phyloP scores from a whole-genome alignment of 306 rosid species.

The Medicago ruthenica region DNA sequence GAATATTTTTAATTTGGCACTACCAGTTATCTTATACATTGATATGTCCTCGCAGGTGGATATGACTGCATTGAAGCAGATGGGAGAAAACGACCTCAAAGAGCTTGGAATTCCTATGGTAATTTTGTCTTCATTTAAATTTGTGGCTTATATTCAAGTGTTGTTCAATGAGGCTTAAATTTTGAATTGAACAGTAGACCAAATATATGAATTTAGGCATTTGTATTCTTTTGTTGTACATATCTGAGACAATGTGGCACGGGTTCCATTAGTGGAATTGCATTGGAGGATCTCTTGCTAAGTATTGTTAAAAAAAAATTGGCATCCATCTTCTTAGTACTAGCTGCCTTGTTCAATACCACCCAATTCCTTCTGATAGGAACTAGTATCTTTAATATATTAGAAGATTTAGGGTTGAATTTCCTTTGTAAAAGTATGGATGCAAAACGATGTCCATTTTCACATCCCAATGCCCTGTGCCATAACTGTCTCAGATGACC shows the following conservation, averaged over 20 bases:
- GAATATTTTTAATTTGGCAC: conserved; percentile 29
- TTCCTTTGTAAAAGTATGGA: neutral
- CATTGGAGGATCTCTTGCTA: conserved; percentile 18
- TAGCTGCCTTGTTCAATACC: conserved; percentile 6
- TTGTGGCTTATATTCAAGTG: conserved; percentile 24
- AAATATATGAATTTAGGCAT: conserved; percentile 18
- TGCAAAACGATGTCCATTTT: neutral
- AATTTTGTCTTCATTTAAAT: conserved; percentile 40
- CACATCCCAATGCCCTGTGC: neutral
- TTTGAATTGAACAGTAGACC: conserved; percentile 22
- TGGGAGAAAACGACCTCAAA: conserved; percentile 95
- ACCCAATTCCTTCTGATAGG: conserved; percentile 3
- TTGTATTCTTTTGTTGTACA: conserved; percentile 21
- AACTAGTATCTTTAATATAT: neutral
- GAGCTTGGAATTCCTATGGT: conserved; percentile 99
- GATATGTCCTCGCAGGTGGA: conserved; percentile 65
- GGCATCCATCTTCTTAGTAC: neutral
- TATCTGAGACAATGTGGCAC: neutral
- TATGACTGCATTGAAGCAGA: conserved; percentile 90
- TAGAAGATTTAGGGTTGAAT: neutral
- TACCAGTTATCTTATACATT: conserved; percentile 23
- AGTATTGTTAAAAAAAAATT: conserved; percentile 1
- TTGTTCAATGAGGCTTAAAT: conserved; percentile 20
- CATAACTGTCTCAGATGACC: neutral
- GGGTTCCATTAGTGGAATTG: conserved; percentile 6